Conservation (phyloP, 1,139 yeast species). For the Magnusiomyces magnusii region DNA sequence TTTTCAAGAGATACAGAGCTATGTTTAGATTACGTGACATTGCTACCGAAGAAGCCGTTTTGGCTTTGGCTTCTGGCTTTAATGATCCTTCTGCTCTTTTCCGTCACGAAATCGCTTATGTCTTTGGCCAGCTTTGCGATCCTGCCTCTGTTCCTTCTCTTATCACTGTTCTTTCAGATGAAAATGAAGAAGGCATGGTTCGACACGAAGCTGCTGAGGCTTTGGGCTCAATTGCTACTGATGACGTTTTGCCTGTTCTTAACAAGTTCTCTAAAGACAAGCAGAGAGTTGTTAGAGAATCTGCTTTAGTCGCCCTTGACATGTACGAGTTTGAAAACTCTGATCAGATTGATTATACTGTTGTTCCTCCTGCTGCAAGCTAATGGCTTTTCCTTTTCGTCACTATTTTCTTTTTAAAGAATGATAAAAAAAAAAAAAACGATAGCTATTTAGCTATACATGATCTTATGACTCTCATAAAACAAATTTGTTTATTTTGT, state of each 20-base stretch:
- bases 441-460: not conserved
- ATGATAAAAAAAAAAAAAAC: not conserved
- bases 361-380: constrained; percentile 10
- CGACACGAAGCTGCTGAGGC: constrained; percentile 99
- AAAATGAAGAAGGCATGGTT: constrained; percentile 91
- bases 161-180: constrained; percentile 69
- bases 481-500: not conserved
- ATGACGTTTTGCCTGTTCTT: constrained; percentile 84
- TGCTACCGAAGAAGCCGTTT: constrained; percentile 86
- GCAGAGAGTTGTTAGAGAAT: constrained; percentile 88
- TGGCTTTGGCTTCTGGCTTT: constrained; percentile 87
- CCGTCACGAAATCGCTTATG: constrained; percentile 97
- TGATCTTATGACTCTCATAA: not conserved
- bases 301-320: constrained; percentile 94
- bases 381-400: not conserved
- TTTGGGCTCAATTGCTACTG: constrained; percentile 94
- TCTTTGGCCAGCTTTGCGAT: constrained; percentile 93
- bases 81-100: constrained; percentile 86
- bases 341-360: constrained; percentile 72
- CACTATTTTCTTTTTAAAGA: not conserved
- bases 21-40: constrained; percentile 97
- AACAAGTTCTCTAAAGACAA: constrained; percentile 70
- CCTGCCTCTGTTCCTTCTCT: constrained; percentile 89
- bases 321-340: constrained; percentile 97
- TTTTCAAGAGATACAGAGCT: constrained; percentile 94